phyloP scores from a whole-genome alignment of 2,329 filamentous ascomycete species.

The Clarireedia monteithiana region DNA sequence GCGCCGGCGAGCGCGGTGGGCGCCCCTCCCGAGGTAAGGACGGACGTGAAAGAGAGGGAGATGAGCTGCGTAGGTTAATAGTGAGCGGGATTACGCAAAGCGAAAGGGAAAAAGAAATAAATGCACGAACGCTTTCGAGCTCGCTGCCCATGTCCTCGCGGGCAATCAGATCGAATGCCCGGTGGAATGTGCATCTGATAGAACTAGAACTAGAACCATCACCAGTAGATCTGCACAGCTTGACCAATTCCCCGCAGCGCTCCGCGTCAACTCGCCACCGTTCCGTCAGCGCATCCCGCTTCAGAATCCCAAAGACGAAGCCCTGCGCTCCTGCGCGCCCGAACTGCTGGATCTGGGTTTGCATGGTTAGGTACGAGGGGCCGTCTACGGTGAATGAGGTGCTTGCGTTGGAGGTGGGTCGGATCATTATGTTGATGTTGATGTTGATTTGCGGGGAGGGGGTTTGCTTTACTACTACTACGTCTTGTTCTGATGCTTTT shows the following conservation, averaged over 20 bases:
- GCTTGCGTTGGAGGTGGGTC: slow-evolving; percentile 14
- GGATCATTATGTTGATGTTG: too few relatives aligned
- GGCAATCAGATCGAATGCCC: slow-evolving; percentile 40
- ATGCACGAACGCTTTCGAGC: neutral
- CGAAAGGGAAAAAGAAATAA: neutral
- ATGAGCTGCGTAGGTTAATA: too few relatives aligned
- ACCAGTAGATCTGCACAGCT: slow-evolving; percentile 11
- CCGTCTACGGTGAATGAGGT: slow-evolving; percentile 27
- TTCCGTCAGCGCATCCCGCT: slow-evolving; percentile 1
- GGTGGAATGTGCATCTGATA: slow-evolving; percentile 43
- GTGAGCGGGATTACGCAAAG: too few relatives aligned
- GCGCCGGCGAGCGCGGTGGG: slow-evolving; percentile 15
- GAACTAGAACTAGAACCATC: neutral
- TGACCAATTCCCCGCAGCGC: slow-evolving; percentile 36
- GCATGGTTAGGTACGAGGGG: slow-evolving; percentile 31
- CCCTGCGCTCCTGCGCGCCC: slow-evolving; percentile 33
- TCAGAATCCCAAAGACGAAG: slow-evolving; percentile 45
- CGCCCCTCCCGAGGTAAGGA: slow-evolving; percentile 42
- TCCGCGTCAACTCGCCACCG: slow-evolving; percentile 31
- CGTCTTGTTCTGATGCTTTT: too few relatives aligned
- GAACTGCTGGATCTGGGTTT: slow-evolving; percentile 31
- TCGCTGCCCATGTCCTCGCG: slow-evolving; percentile 9
- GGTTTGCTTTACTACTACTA: too few relatives aligned
- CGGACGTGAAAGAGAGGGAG: slow-evolving; percentile 29
- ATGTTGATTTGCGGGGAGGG: too few relatives aligned